Conservation (phyloP, 2,329 filamentous ascomycete species). For the Aureobasidium zeae region DNA sequence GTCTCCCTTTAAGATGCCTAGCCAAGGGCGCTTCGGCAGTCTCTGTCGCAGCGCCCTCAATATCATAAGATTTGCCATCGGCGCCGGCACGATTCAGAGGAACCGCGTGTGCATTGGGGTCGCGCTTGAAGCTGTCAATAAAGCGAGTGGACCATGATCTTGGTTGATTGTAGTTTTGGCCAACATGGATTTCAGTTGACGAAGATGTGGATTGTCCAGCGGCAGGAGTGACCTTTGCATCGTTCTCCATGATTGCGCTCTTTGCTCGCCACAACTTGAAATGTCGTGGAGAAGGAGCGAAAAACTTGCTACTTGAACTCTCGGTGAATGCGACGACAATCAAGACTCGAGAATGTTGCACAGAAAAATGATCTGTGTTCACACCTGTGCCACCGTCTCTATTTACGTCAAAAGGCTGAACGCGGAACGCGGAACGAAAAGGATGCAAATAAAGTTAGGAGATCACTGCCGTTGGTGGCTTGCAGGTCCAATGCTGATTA, state of each 20-base stretch:
- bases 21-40: slow-evolving; percentile 68
- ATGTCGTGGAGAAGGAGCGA: too few species aligned
- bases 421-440: not conserved
- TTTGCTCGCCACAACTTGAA: not conserved
- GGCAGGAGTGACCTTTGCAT: slow-evolving; percentile 17
- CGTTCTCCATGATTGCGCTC: slow-evolving; percentile 19
- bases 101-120: slow-evolving; percentile 47
- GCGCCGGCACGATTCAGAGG: slow-evolving; percentile 35
- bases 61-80: slow-evolving; percentile 50
- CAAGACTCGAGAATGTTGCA: slow-evolving; percentile 6
- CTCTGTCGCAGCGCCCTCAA: slow-evolving; percentile 51
- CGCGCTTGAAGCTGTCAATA: slow-evolving; percentile 55
- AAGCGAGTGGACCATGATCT: slow-evolving; percentile 27
- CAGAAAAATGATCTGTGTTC: slow-evolving; percentile 4
- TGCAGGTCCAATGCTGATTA: slow-evolving; percentile 3
- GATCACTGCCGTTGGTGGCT: slow-evolving; percentile 3
- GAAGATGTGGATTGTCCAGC: slow-evolving; percentile 18
- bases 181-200: slow-evolving; percentile 17
- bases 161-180: slow-evolving; percentile 9
- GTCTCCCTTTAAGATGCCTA: slow-evolving; percentile 66
- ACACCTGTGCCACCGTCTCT: slow-evolving; percentile 6
- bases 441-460: slow-evolving; percentile 4
- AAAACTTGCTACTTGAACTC: too few species aligned
- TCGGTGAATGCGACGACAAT: slow-evolving; percentile 3
- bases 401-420: slow-evolving; percentile 11